Evolutionary conservation across 257 asterid genomes (phyloP), one percentile per base, ranked within the genome.

Genomic region (Rauvolfia tetraphylla): DNA sequence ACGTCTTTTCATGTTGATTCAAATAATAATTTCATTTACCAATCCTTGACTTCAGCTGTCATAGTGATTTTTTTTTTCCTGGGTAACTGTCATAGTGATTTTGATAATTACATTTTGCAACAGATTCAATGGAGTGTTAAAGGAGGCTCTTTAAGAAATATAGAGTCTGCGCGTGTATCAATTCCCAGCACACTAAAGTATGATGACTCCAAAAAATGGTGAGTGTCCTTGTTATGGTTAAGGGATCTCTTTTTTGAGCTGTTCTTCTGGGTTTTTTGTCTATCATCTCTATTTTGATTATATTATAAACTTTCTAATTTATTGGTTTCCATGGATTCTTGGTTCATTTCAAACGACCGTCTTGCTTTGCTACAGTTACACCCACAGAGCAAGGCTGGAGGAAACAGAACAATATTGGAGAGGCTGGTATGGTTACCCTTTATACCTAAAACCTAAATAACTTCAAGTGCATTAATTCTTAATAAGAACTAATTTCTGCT

Each of bases 91-190:
- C n/a, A n/a, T n/a, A n/a, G n/a, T n/a, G 76, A 42, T 54, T 36
- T 38, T 76, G 2, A 62, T 51, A 38, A 71, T 39, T 79, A 27
- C 61, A 74, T 86, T 42, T 38, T 53, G 20, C 61, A 20, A 67
- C 76, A 93, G 99, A 93, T 95, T 78, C 98, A 95, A 83, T 95
- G 99, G 98, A 95, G 96, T 76, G 89, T 92, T 79, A 95, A 89
- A 87, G 95, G 94, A 57, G 98, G 99, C 72, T 80, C 96, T 65
- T 80, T 93, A 86, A 91, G 98, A 81, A 95, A 95, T 81, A 57
- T 88, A 38, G 97, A 95, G 77, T 95, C 99, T 78, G 99, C 98
- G 31, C 88, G 97, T 68, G 79, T 92, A 71, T 95, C 99, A 39
- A 89, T 95, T 68, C 99, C 99, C 57, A 86, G 96, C 87, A 95